Conservation (phyloP, 73 alveolate genomes). For the Uronychia binucleata region DNA sequence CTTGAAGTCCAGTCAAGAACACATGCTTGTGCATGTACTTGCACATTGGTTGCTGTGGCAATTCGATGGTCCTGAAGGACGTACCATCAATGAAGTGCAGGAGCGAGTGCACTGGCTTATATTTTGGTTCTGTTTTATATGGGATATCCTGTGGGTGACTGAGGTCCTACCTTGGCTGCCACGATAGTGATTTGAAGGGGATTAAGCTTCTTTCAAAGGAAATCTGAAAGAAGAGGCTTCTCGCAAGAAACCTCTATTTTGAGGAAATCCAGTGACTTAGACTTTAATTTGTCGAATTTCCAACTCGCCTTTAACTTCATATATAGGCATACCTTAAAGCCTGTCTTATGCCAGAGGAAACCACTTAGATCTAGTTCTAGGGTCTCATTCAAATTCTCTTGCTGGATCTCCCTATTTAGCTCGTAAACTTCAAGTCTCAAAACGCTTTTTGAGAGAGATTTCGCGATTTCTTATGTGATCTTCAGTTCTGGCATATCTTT, state of each 20-base stretch:
- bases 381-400: conserved; percentile 36
- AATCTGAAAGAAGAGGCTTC: conserved; percentile 37
- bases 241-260: conserved; percentile 33
- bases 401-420: conserved; percentile 51
- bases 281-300: conserved; percentile 54
- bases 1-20: too few relatives aligned
- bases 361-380: conserved; percentile 42
- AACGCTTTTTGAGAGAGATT: conserved; percentile 10
- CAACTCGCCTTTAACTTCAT: conserved; percentile 5
- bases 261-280: conserved; percentile 28
- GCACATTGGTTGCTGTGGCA: conserved; percentile 43
- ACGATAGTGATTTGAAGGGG: conserved; percentile 50
- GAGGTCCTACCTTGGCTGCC: conserved; percentile 40
- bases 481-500: conserved; percentile 40
- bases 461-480: conserved; percentile 63
- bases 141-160: conserved; percentile 54
- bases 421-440: conserved; percentile 49
- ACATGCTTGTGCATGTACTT: conserved; percentile 66
- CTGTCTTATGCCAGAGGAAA: conserved; percentile 31
- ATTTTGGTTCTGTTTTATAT: conserved; percentile 59
- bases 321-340: neutral
- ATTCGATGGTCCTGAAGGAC: conserved; percentile 38
- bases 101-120: conserved; percentile 50
- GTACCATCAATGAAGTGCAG: conserved; percentile 48
- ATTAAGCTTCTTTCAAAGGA: conserved; percentile 56